Base-by-base conservation (phyloP, 768 basidiomycete genomes). In the Phlebiopsis gigantea region DNA sequence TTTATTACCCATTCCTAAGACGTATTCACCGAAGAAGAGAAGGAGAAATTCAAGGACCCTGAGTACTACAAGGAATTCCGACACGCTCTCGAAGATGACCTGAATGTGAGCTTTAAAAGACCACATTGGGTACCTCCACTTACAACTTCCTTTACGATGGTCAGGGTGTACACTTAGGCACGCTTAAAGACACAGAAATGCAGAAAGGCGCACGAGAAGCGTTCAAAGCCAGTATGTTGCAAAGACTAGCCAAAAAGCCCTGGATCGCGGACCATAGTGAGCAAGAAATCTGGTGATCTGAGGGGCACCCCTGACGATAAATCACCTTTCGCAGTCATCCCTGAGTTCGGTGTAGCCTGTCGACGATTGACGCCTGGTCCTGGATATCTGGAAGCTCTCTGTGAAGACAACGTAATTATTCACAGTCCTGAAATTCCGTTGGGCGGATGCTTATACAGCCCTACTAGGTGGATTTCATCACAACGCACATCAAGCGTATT, bases 301-400 rank as follows among this genome's bases (percentile, higher is more conserved):
- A n/a, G n/a, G n/a, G n/a, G n/a, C n/a, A n/a, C n/a, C n/a, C n/a
- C n/a, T n/a, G n/a, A n/a, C n/a, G n/a, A n/a, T n/a, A n/a, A n/a
- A n/a, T n/a, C 12, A 39, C 34, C 2, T 3, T 39, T 39, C 12
- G 2, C 56, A 83, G 81, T 85, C n/a, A 72, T 84, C 24, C 83
- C 85, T 12, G 71, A 79, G 46, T 87, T 85, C 61, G 71, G 77
- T 5, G 77, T 84, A 15, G 76, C 72, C 4, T 88, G 84, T 68
- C 75, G 84, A 25, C 75, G 85, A n/a, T 67, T 86, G 47, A 88
- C 86, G 0, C 83, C 84, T 1, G 85, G 84, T 0, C 82, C 82
- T 9, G 84, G 85, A 5, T 88, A 84, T 64, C 74, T 87, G 29
- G 83, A 87, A 61, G 81, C 85, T 0, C 69, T 87, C 1, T 81